Conservation (phyloP, 2,329 filamentous ascomycete species). For the Colletotrichum kahawae region DNA sequence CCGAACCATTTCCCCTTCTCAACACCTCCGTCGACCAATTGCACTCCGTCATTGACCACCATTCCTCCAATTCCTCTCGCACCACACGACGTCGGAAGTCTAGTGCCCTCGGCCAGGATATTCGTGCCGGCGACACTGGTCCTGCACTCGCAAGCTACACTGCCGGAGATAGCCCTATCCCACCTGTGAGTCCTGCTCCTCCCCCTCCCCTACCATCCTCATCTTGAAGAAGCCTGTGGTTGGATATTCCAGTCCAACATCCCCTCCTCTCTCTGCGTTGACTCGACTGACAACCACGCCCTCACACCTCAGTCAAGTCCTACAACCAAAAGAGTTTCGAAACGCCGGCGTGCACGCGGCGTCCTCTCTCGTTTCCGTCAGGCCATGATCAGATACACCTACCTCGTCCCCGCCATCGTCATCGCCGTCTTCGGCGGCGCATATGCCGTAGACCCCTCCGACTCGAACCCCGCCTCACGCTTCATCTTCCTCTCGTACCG, state of each 20-base stretch:
- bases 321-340: slow-evolving; percentile 49
- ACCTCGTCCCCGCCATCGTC: slow-evolving; percentile 71
- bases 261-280: not conserved
- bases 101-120: slow-evolving; percentile 57
- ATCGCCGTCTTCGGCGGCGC: slow-evolving; percentile 65
- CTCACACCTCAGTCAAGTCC: not conserved
- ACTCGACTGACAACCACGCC: not conserved
- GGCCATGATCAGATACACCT: slow-evolving; percentile 65
- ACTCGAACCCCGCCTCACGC: slow-evolving; percentile 78
- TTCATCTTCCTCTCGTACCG: slow-evolving; percentile 93
- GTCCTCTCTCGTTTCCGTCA: slow-evolving; percentile 53
- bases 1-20: slow-evolving; percentile 62
- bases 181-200: not conserved
- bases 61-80: slow-evolving; percentile 28
- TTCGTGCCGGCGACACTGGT: slow-evolving; percentile 60
- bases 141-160: slow-evolving; percentile 56
- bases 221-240: not conserved
- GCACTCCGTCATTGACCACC: slow-evolving; percentile 42
- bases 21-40: slow-evolving; percentile 56
- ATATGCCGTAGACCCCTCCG: slow-evolving; percentile 78
- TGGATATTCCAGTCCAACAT: not conserved
- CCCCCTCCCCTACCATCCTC: not conserved
- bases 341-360: slow-evolving; percentile 61
- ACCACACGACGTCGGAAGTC: slow-evolving; percentile 58
- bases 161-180: not conserved